Percentiles rank a stretch among this genome's conserved stretches.
phyloP scores from a whole-genome alignment of 495 filamentous ascomycete genomes.

The Penicillium egyptiacum region DNA sequence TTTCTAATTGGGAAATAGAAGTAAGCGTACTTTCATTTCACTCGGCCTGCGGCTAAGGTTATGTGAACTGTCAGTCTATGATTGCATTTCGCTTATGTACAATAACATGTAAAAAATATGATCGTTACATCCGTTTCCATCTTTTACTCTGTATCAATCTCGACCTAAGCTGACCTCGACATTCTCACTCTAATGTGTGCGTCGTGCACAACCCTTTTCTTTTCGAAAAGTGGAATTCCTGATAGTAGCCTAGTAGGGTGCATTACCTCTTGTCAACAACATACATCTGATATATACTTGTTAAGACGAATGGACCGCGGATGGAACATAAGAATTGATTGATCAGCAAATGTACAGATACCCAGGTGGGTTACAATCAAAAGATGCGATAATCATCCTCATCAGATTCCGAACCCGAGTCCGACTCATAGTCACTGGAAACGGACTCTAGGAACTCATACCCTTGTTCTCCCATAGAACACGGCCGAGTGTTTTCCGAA shows the following conservation, averaged over 20 bases:
- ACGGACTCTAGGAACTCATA: background rate
- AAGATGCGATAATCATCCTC: conserved; percentile 21
- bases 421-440: conserved; percentile 10
- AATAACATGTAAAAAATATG: too few relatives aligned
- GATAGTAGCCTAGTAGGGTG: background rate
- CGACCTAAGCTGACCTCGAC: too few relatives aligned
- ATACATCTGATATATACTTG: background rate
- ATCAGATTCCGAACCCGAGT: conserved; percentile 13
- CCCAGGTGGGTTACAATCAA: background rate
- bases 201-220: background rate
- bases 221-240: too few relatives aligned
- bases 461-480: background rate
- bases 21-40: conserved; percentile 19
- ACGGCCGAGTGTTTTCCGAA: background rate
- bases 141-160: too few relatives aligned
- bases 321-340: background rate
- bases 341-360: background rate
- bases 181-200: too few relatives aligned
- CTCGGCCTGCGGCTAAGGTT: conserved; percentile 3
- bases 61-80: background rate
- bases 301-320: background rate
- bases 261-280: background rate
- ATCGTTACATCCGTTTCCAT: too few relatives aligned
- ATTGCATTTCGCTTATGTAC: too few relatives aligned
- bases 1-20: conserved; percentile 12